Base-by-base conservation (phyloP, 2,329 filamentous ascomycete genomes). In the Ophiostoma montium region DNA sequence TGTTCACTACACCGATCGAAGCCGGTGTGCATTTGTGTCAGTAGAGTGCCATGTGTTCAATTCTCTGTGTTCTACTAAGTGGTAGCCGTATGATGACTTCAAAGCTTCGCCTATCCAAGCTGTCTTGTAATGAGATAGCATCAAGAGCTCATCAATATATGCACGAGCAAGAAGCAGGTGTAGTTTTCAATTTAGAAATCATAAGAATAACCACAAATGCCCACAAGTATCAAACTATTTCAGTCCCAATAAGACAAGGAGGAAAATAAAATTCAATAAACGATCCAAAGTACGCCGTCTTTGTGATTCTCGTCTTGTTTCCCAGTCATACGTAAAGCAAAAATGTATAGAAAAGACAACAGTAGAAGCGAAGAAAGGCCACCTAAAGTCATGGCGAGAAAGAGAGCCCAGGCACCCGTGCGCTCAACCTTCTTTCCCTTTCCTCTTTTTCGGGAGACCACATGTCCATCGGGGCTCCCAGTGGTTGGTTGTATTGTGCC, bases 241-340 rank as follows among this genome's bases (percentile, higher is more conserved):
- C 27, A 19, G 30, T 32, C 32, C 27, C 30, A 32, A 31, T 39
- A 23, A n/a, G 16, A 42, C 3, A 39, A 39, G 18, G 41, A 49
- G 3, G 13, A 21, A 35, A 4, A 46, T 31, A 49, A 30, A 27
- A 19, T 13, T 38, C 35, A 12, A 18, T 23, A 32, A 42, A 21
- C 27, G 30, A 45, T 47, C 39, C 49, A 39, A 43, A 39, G 33
- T 47, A 43, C 49, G 49, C 49, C 49, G 45, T 43, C 38, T 44
- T 44, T 47, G 49, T 33, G 12, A n/a, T 47, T 51, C 16, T 32
- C 45, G 38, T 30, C 35, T 42, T 35, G 42, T 50, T 35, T 38
- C 45, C 33, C 32, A 35, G 21, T 32, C 38, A 50, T 44, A 41
- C 35, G 21, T 43, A 43, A 44, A 32, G 18, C 42, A 33, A 44